Evolutionary conservation across 2,329 filamentous ascomycete species (phyloP).

Genomic region (Apiospora sp.): DNA sequence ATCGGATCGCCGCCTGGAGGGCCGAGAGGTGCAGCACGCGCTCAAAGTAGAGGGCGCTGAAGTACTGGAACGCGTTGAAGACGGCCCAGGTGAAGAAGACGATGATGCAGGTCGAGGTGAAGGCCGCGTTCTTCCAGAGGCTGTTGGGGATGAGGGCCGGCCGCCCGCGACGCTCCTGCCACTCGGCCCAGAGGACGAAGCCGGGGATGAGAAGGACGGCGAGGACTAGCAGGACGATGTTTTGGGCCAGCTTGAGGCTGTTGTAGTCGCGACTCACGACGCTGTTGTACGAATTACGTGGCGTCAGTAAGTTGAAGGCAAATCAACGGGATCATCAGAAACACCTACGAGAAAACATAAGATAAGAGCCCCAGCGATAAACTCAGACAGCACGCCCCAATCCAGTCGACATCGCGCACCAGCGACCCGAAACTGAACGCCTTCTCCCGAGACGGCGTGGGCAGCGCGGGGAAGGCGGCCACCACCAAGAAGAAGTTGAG

Average conservation of each 20-base stretch:
- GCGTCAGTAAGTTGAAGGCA: too few relatives aligned
- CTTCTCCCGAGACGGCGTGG: too few relatives aligned
- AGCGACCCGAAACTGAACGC: too few relatives aligned
- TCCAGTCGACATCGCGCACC: too few relatives aligned
- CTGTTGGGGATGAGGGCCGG: not conserved
- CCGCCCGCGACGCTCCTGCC: not conserved
- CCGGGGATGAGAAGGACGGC: not conserved
- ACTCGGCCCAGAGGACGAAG: not conserved
- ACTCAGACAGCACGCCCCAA: too few relatives aligned
- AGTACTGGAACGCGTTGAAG: conserved; percentile 56
- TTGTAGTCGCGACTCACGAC: too few relatives aligned
- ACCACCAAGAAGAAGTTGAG: not conserved
- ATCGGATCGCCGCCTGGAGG: conserved; percentile 55
- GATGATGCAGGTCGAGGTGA: conserved; percentile 54
- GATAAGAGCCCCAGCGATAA: too few relatives aligned
- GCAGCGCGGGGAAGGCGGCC: too few relatives aligned
- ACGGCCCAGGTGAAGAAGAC: conserved; percentile 56
- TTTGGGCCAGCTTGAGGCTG: not conserved
- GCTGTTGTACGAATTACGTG: too few relatives aligned
- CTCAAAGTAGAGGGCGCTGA: conserved; percentile 59
- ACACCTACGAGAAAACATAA: too few relatives aligned
- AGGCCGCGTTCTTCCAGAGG: not conserved
- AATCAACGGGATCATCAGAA: too few relatives aligned
- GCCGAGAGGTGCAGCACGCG: conserved; percentile 54
- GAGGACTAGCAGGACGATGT: not conserved